Evolutionary conservation across 257 asterid genomes (phyloP), one percentile per base, ranked within the genome.

Genomic region (Fraxinus excelsior): DNA sequence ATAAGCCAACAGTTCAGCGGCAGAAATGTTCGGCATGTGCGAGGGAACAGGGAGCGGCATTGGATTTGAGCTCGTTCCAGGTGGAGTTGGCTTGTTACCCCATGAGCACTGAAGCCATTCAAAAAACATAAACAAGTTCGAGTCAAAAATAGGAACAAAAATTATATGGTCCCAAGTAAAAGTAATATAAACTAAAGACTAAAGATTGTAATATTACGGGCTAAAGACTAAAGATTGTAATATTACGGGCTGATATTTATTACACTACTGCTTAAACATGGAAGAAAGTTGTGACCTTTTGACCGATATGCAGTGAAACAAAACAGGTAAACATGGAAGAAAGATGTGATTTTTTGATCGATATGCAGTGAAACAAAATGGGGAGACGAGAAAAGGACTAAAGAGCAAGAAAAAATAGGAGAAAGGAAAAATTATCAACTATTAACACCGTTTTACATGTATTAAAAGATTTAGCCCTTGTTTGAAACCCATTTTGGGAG

Each of bases 21-120:
- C 89, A 6, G 91, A 87, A 75, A 91, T 73, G 70, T 91, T 90
- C 0, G 90, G 85, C 76, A 90, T 28, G 38, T 87, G 76, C 26
- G 87, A 88, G 0, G 93, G 92, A 58, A 85, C 91, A 2, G 99
- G 99, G 32, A 94, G 94, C 7, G 98, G 98, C 28, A 91, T 97
- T 1, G 99, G 97, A 79, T 91, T 94, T 6, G 97, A 94, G 80
- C 86, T 76, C 10, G 97, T 91, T 74, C 99, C 97, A 0, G 92
- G 84, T 62, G 97, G 97, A 75, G 99, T 94, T 34, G 99, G 99
- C 85, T 94, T 94, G 96, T 85, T 94, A 23, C 97, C 98, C 98
- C 97, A 94, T 3, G 97, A 94, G 71, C 98, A 94, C 98, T 94
- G 89, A 7, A 34, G 10, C 29, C 16, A 71, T 13, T 11, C 29